phyloP scores from a whole-genome alignment of 495 filamentous ascomycete genomes.

The Trichocladium antarcticum region DNA sequence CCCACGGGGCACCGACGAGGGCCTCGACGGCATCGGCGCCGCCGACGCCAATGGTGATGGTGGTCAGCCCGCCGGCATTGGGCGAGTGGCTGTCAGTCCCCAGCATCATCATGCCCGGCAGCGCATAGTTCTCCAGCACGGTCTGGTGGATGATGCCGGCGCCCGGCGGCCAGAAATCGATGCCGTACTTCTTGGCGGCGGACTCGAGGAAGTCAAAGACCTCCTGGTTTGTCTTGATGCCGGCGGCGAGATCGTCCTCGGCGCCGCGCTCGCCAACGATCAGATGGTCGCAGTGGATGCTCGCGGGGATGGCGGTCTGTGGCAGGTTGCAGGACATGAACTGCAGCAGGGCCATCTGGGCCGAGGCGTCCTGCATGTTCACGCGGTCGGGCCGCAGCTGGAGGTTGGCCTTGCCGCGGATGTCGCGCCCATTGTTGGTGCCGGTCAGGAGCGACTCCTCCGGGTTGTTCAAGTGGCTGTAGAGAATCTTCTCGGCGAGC shows the following conservation, averaged over 20 bases:
- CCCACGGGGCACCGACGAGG: constrained; percentile 92
- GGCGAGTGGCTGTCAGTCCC: constrained; percentile 97
- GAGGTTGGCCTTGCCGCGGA: constrained; percentile 82
- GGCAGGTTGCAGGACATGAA: constrained; percentile 96
- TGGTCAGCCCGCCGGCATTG: constrained; percentile 84
- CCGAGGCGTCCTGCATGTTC: constrained; percentile 97
- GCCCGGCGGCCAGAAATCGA: constrained; percentile 97
- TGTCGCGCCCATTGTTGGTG: constrained; percentile 65
- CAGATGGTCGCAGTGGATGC: constrained; percentile 98
- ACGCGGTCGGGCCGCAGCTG: constrained; percentile 97
- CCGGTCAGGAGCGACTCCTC: constrained; percentile 74
- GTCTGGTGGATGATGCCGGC: constrained; percentile 99
- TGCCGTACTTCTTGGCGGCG: constrained; percentile 89
- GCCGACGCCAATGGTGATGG: constrained; percentile 94
- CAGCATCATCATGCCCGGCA: constrained; percentile 97
- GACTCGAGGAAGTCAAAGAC: constrained; percentile 96
- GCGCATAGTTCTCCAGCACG: constrained; percentile 96
- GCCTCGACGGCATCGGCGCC: constrained; percentile 97
- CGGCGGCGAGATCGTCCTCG: constrained; percentile 72
- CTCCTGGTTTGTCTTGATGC: constrained; percentile 87
- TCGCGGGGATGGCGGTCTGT: constrained; percentile 88
- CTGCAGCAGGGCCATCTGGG: constrained; percentile 94
- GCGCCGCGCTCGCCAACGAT: constrained; percentile 91
- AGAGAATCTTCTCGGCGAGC: constrained; percentile 93
- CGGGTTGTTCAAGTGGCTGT: constrained; percentile 81